Evolutionary conservation across 441 rosid species (phyloP).

Genomic region (Biscutella laevigata): DNA sequence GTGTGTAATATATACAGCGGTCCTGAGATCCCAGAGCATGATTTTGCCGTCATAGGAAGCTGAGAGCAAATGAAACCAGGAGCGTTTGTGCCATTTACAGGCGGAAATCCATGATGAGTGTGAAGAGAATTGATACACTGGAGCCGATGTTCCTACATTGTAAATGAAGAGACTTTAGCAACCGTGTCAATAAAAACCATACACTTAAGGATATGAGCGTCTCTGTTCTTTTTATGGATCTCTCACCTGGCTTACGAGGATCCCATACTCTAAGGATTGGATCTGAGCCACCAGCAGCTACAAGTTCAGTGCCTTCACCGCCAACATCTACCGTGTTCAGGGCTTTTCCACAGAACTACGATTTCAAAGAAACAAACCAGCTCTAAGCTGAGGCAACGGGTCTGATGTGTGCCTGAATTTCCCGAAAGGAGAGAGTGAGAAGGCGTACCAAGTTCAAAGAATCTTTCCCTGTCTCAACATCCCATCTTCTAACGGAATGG

Average conservation of each 20-base stretch:
- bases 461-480: slow-evolving; percentile 78
- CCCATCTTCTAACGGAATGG: slow-evolving; percentile 85
- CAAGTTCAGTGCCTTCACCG: slow-evolving; percentile 82
- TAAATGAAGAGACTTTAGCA: slow-evolving; percentile 10
- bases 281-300: slow-evolving; percentile 90
- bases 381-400: neutral
- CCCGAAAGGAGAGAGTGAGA: slow-evolving; percentile 4
- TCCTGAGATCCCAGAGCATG: slow-evolving; percentile 97
- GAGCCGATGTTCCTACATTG: slow-evolving; percentile 77
- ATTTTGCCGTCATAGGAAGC: slow-evolving; percentile 96
- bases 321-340: slow-evolving; percentile 77
- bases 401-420: neutral
- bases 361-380: neutral
- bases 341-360: slow-evolving; percentile 77
- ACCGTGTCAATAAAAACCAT: neutral
- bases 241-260: slow-evolving; percentile 90
- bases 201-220: no score
- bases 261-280: slow-evolving; percentile 93
- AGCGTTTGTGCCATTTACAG: slow-evolving; percentile 82
- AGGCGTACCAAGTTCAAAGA: slow-evolving; percentile 50
- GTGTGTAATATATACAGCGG: slow-evolving; percentile 61
- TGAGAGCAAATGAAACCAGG: slow-evolving; percentile 78
- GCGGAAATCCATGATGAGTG: slow-evolving; percentile 91
- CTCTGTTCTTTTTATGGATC: no score
- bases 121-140: slow-evolving; percentile 72